Percentiles rank a stretch among this genome's conserved stretches.
phyloP scores from a whole-genome alignment of 768 basidiomycete species.

The Cubamyces lactineus region DNA sequence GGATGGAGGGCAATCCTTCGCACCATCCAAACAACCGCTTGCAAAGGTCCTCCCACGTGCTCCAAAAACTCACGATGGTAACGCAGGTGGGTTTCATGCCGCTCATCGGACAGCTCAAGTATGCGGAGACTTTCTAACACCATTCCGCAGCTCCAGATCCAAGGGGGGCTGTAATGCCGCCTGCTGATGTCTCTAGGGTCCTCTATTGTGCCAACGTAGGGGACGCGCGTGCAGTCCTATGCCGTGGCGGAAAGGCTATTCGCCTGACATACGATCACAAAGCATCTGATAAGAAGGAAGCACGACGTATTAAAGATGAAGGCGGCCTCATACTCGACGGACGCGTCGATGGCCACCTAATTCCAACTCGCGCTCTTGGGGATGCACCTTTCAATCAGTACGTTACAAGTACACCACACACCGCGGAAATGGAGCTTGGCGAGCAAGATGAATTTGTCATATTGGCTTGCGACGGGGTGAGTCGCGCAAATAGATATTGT shows the following conservation, averaged over 20 bases:
- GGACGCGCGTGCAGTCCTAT: conserved; percentile 92
- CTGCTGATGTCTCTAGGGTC: conserved; percentile 59
- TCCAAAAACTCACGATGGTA: conserved; percentile 44
- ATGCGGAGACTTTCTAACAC: conserved; percentile 12
- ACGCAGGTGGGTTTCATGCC: conserved; percentile 47
- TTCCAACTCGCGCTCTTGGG: conserved; percentile 93
- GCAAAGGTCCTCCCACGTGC: conserved; percentile 32
- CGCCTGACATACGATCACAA: conserved; percentile 99
- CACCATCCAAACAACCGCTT: conserved; percentile 34
- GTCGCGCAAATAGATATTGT: conserved; percentile 36
- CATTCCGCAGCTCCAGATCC: background rate
- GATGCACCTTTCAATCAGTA: conserved; percentile 99
- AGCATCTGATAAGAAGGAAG: conserved; percentile 94
- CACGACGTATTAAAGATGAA: conserved; percentile 96
- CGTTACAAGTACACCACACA: conserved; percentile 96
- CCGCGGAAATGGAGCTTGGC: conserved; percentile 90
- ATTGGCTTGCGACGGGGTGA: conserved; percentile 95
- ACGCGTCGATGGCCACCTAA: conserved; percentile 94
- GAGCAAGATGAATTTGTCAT: conserved; percentile 93
- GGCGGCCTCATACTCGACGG: conserved; percentile 99
- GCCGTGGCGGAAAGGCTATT: conserved; percentile 86
- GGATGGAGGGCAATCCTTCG: conserved; percentile 71
- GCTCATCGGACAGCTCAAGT: conserved; percentile 20
- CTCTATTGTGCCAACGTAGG: conserved; percentile 97
- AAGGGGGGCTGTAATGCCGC: conserved; percentile 29